phyloP scores from a whole-genome alignment of 2,329 filamentous ascomycete species.

The Aplosporella prunicola region DNA sequence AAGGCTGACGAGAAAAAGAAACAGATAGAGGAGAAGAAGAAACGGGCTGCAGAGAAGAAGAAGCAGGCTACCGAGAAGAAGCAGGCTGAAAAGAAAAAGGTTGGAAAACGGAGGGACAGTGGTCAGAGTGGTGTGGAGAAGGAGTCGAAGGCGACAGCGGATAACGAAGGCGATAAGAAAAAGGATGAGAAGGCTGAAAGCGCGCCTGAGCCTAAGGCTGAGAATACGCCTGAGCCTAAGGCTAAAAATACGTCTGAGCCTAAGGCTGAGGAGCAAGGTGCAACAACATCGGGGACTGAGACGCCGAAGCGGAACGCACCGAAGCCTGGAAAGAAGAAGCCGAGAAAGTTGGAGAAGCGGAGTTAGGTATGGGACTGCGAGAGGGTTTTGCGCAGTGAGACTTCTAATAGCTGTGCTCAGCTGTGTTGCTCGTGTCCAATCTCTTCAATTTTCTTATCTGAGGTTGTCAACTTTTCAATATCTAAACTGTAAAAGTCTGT shows the following conservation, averaged over 20 bases:
- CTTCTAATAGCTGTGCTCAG: too few species aligned
- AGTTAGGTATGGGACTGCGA: too few species aligned
- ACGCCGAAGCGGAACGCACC: background rate
- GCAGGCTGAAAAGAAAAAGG: constrained; percentile 1
- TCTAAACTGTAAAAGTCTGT: too few species aligned
- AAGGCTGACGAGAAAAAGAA: background rate
- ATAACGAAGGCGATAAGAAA: background rate
- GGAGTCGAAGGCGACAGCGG: constrained; percentile 2
- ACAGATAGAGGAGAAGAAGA: constrained; percentile 5
- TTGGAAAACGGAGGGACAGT: constrained; percentile 7
- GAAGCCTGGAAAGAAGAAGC: constrained; percentile 23
- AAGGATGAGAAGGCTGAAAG: background rate
- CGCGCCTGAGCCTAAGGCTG: constrained; percentile 7
- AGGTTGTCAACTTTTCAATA: too few species aligned
- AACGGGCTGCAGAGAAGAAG: too few species aligned
- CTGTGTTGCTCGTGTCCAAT: too few species aligned
- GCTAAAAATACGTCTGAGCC: constrained; percentile 4
- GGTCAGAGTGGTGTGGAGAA: background rate
- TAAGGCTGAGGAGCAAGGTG: background rate
- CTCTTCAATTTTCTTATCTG: too few species aligned
- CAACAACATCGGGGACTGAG: background rate
- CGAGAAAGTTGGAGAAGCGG: constrained; percentile 28
- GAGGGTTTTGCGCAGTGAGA: too few species aligned
- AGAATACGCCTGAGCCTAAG: background rate
- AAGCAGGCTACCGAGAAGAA: constrained; percentile 2